These are phyloP conservation scores for Sodiomyces alkalinus DNA, from an alignment of 2,329 filamentous ascomycete genomes.

Conservation along the genomic window DNA sequence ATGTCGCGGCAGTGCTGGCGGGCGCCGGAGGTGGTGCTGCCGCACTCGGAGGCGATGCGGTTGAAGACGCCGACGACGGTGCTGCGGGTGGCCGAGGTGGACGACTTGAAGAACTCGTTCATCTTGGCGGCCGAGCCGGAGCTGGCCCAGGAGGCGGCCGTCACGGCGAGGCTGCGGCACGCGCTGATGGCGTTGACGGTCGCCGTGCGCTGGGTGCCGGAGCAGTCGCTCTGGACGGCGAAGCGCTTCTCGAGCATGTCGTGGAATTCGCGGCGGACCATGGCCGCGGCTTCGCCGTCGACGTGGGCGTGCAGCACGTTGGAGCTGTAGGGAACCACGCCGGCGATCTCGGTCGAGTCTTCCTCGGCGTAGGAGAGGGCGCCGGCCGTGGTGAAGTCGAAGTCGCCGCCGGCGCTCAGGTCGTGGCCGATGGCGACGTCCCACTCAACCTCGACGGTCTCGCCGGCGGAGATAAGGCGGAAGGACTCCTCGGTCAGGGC, in stretches of 20 bases:
- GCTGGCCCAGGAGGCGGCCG: constrained; percentile 34
- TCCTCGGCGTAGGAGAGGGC: constrained; percentile 38
- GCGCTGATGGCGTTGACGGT: constrained; percentile 36
- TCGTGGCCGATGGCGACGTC: constrained; percentile 42
- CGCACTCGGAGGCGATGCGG: constrained; percentile 38
- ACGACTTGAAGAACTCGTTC: constrained; percentile 49
- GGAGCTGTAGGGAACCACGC: constrained; percentile 39
- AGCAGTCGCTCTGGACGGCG: constrained; percentile 36
- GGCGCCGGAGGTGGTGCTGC: constrained; percentile 31
- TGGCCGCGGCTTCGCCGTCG: constrained; percentile 37
- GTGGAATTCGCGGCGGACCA: constrained; percentile 29
- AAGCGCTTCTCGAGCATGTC: constrained; percentile 28
- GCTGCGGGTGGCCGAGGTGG: constrained; percentile 23
- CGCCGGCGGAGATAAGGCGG: constrained; percentile 28
- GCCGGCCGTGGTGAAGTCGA: constrained; percentile 40
- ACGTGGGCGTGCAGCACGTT: constrained; percentile 43
- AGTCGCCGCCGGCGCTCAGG: constrained; percentile 33
- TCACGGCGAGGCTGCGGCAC: constrained; percentile 35
- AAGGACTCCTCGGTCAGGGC: constrained; percentile 33
- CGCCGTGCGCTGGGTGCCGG: constrained; percentile 25
- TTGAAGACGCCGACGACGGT: constrained; percentile 36
- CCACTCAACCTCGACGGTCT: constrained; percentile 36
- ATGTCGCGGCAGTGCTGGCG: constrained; percentile 44
- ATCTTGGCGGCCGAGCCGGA: constrained; percentile 34
- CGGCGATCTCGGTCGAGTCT: constrained; percentile 35